phyloP scores from a whole-genome alignment of 169 alveolate genomes.

The Amoebophrya sp. region DNA sequence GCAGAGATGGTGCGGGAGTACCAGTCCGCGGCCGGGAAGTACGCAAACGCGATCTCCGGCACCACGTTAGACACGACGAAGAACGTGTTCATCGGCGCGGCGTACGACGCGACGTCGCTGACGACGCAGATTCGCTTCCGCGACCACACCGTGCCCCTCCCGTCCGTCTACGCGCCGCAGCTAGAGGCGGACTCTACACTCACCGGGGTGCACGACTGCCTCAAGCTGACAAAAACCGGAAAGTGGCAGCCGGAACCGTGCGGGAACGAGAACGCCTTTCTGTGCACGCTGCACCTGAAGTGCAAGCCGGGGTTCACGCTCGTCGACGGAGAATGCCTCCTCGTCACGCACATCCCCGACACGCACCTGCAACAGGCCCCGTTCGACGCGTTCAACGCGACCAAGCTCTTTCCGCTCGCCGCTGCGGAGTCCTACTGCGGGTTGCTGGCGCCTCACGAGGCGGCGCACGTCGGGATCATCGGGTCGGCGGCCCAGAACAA shows the following conservation, averaged over 20 bases:
- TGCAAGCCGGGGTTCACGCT: background rate
- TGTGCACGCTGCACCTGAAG: background rate
- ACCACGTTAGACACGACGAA: background rate
- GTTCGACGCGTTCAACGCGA: too few relatives aligned
- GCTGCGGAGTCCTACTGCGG: background rate
- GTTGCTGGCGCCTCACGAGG: background rate
- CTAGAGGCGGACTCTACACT: background rate
- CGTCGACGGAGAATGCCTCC: background rate
- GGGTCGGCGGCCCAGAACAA: background rate
- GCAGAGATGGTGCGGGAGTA: background rate
- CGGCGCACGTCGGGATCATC: background rate
- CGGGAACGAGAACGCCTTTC: background rate
- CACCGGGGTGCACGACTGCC: background rate
- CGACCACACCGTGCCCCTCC: background rate
- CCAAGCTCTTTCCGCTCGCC: background rate
- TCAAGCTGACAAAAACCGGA: background rate
- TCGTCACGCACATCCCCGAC: background rate
- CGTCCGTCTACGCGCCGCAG: background rate
- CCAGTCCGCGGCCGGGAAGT: too few relatives aligned
- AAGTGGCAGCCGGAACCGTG: background rate
- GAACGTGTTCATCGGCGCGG: background rate
- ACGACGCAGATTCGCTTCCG: background rate
- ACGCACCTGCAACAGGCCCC: background rate
- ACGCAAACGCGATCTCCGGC: background rate
- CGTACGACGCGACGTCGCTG: background rate